Evolutionary conservation across 495 filamentous ascomycete genomes (phyloP), one percentile per base, ranked within the genome.

Genomic region (Penicillium bialowiezense): DNA sequence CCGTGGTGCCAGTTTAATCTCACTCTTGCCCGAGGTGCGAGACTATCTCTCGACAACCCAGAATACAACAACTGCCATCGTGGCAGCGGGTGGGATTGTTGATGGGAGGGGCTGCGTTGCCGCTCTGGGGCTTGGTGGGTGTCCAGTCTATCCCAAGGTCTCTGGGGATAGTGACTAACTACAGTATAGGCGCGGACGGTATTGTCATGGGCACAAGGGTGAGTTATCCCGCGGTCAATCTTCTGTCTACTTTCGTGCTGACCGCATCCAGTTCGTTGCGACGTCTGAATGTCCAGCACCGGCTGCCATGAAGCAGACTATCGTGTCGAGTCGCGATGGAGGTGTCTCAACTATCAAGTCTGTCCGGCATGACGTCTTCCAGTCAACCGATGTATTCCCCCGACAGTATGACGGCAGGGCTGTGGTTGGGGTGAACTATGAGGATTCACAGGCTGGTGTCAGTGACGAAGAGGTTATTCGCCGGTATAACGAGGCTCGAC

Each of bases 11-110:
- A 80, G 74, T 46, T 65, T 88, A 31, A 64, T 88, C 21, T 77
- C 67, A 8, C 58, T 85, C 13, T 41, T 85, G 24, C 84, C 84
- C 1, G 78, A 83, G 2, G 82, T 86, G 6, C 80, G 82, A 18
- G 83, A 87, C 54, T 73, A 84, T 1, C 18, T 57, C 23, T 28
- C 21, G 0, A 32, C 37, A 2, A 75, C 78, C 51, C 50, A 52
- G 34, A 31, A 57, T 40, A 39, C 67, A 29, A 67, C 73, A 15
- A 68, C 67, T 1, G 68, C 84, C 15, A 77, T 88, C 3, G 72
- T 88, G 4, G 85, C 83, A 4, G 85, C 85, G 19, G 85, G 85
- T 3, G 85, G 85, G 0, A 79, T 89, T 38, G 72, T 69, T 24
- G 79, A 85, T 62, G 85, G 83, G 5, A 62, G 83, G 13, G 75